Base-by-base conservation (phyloP, 139 green algal genomes). In the Coelastrella sp. region DNA sequence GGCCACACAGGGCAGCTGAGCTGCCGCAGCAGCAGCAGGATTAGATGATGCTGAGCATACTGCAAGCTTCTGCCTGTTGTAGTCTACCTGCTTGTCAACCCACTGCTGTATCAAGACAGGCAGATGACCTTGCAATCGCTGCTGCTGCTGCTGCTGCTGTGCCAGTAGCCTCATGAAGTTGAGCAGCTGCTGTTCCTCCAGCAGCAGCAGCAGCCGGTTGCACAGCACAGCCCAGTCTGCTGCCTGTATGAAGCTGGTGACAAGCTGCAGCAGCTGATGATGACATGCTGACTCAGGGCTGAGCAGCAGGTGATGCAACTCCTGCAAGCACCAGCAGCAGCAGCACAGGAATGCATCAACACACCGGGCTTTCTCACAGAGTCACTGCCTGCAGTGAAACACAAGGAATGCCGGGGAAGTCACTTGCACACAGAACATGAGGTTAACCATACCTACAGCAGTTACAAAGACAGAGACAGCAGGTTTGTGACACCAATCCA, bases 171-270 rank as follows among this genome's bases (percentile, higher is more conserved):
- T 49, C 49, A 63, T 35, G 25, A 65, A 72, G 7, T 20, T 8
- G 27, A 68, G 8, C 66, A 66, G 66, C 84, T 88, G 68, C 68
- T 80, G 49, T 4, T 88, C 68, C 8, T 9, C 22, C 66, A 88
- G 84, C 68, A 88, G 68, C 7, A 73, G 84, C 68, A 88, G 68
- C 84, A 88, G 84, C 35, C 84, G 22, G 35, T 80, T 80, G 61
- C 84, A 88, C 9, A 88, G 84, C 84, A 88, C 35, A 11, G 49
- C 15, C 84, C 84, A 88, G 22, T 88, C 84, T 59, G 84, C 68
- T 58, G 49, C n/a, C 19, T 12, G n/a, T 22, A 80, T 3, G 22
- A 78, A 88, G 49, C 11, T n/a, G 19, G 14, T 7, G 8, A 88
- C 4, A 19, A 82, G 84, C 68, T 82, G 66, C 84, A 25, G 25